Conservation (phyloP, 192 early-diverging fungal genomes). For the Coemansia sp. region DNA sequence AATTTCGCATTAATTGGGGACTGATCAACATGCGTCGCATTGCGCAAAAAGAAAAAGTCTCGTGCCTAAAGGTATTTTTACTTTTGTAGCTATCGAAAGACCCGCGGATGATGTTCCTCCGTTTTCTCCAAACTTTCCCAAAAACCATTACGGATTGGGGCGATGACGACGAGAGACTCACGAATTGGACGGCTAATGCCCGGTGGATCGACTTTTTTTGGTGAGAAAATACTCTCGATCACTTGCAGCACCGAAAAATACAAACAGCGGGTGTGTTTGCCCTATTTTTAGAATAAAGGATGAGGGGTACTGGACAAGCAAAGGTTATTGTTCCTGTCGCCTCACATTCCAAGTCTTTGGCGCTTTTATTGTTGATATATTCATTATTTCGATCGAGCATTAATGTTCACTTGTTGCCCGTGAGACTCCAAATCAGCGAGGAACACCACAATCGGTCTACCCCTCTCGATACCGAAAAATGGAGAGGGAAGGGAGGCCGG, state of each 20-base stretch:
- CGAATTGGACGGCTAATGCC: background rate
- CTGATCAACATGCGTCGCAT: background rate
- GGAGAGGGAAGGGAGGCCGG: too few species aligned
- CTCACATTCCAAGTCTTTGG: too few species aligned
- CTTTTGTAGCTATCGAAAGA: background rate
- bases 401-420: background rate
- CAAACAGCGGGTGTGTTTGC: conserved; percentile 1
- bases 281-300: background rate
- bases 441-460: background rate
- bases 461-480: background rate
- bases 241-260: background rate
- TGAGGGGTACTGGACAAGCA: too few species aligned
- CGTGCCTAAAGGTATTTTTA: background rate
- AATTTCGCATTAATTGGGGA: background rate
- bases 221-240: background rate
- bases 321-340: too few species aligned
- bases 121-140: background rate
- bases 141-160: background rate
- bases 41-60: background rate
- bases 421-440: background rate
- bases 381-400: background rate
- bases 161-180: background rate
- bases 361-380: too few species aligned
- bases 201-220: background rate
- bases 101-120: background rate